phyloP scores from a whole-genome alignment of 441 rosid species.

The Euphorbia neoarborescens region DNA sequence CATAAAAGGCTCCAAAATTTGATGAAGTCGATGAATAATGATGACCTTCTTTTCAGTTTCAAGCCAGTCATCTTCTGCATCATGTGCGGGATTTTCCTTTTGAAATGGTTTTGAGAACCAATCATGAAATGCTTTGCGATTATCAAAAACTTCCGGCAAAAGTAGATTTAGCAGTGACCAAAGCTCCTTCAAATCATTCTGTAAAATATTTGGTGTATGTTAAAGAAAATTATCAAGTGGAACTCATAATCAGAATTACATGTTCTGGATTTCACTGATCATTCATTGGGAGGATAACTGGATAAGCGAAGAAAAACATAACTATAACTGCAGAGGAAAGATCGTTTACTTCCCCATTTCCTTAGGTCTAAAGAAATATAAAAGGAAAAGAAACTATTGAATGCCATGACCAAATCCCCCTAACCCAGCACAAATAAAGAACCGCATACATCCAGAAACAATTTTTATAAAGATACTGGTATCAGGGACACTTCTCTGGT shows the following conservation, averaged over 20 bases:
- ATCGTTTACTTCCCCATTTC: background rate
- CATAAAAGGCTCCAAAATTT: conserved; percentile 99
- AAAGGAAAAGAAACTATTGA: background rate
- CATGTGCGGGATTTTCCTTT: conserved; percentile 70
- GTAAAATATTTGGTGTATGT: conserved; percentile 17
- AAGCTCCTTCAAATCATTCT: conserved; percentile 98
- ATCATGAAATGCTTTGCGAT: conserved; percentile 98
- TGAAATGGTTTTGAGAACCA: conserved; percentile 99
- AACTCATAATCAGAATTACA: background rate
- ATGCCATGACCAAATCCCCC: conserved; percentile 1
- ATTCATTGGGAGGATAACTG: background rate
- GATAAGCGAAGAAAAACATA: background rate
- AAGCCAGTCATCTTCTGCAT: conserved; percentile 99
- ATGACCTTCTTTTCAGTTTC: conserved; percentile 99
- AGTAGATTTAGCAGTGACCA: conserved; percentile 98
- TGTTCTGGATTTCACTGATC: background rate
- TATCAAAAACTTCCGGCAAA: conserved; percentile 98
- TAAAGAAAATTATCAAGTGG: conserved; percentile 7
- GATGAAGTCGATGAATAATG: conserved; percentile 97
- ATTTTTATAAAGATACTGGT: background rate
- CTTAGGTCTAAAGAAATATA: background rate
- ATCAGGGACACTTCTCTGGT: background rate
- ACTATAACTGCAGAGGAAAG: background rate
- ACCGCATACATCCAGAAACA: background rate
- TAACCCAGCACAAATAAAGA: background rate